Percentiles rank a stretch among this genome's conserved stretches.
phyloP scores from a whole-genome alignment of 23 red algal genomes.

The Chondrus crispus region DNA sequence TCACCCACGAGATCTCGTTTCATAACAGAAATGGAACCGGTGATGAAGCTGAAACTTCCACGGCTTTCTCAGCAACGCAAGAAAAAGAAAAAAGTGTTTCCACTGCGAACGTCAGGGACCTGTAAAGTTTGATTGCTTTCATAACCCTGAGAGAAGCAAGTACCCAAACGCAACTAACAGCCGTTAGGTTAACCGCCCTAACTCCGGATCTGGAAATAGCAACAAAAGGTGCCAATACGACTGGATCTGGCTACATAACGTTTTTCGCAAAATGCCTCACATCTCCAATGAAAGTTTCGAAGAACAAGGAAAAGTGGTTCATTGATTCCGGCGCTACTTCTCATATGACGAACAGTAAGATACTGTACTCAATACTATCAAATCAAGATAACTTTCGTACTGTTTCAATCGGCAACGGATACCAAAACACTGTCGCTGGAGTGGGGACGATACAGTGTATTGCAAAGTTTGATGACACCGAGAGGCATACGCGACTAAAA shows the following conservation, averaged over 20 bases:
- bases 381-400: not conserved
- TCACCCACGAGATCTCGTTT: not conserved
- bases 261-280: not conserved
- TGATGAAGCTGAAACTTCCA: not conserved
- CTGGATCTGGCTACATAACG: not conserved
- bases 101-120: not conserved
- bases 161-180: not conserved
- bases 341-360: not conserved
- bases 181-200: not conserved
- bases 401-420: constrained; percentile 24
- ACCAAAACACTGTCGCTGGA: not conserved
- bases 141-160: not conserved
- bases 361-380: not conserved
- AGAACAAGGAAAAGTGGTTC: not conserved
- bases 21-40: not conserved
- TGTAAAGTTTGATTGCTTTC: constrained; percentile 3
- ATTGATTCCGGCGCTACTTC: constrained; percentile 27
- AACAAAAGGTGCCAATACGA: not conserved
- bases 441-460: not conserved
- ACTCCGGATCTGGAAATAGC: not conserved
- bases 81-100: constrained; percentile 2
- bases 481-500: not conserved
- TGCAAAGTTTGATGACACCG: not conserved
- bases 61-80: not conserved
- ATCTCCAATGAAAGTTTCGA: not conserved